phyloP scores from a whole-genome alignment of 2,329 filamentous ascomycete genomes.

The Penicillium sp. region DNA sequence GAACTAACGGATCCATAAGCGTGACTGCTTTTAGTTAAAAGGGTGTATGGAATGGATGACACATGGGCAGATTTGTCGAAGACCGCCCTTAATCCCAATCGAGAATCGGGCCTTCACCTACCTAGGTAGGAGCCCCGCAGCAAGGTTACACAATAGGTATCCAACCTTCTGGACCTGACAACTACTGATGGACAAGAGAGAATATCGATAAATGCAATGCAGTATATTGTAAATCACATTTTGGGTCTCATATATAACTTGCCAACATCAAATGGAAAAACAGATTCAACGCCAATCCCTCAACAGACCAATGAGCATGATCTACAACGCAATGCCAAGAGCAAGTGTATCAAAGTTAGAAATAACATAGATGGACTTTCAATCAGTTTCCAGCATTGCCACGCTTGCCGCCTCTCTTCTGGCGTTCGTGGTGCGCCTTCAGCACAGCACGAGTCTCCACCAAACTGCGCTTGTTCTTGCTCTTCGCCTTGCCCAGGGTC shows the following conservation, averaged over 20 bases:
- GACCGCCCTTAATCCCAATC: too few relatives aligned
- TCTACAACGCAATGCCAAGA: constrained; percentile 4
- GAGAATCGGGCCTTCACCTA: too few relatives aligned
- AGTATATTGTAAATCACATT: constrained; percentile 1
- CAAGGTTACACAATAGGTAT: too few relatives aligned
- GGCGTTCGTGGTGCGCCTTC: constrained; percentile 79
- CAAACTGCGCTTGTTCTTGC: constrained; percentile 93
- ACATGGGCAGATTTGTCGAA: too few relatives aligned
- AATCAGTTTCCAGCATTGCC: constrained; percentile 62
- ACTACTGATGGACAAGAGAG: not conserved
- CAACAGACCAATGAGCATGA: constrained; percentile 3
- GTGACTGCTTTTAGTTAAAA: too few relatives aligned
- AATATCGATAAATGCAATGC: not conserved
- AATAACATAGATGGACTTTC: not conserved
- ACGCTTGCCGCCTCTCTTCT: constrained; percentile 81
- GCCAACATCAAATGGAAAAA: constrained; percentile 1
- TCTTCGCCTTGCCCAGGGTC: constrained; percentile 95
- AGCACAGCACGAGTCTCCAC: constrained; percentile 82
- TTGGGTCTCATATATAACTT: constrained; percentile 4
- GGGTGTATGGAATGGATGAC: too few relatives aligned
- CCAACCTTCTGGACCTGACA: not conserved
- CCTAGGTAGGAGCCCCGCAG: too few relatives aligned
- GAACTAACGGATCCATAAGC: too few relatives aligned
- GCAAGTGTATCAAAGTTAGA: not conserved
- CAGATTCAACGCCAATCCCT: constrained; percentile 3